Base-by-base conservation (phyloP, 208 protist species). In the Crithidia expoeki region DNA sequence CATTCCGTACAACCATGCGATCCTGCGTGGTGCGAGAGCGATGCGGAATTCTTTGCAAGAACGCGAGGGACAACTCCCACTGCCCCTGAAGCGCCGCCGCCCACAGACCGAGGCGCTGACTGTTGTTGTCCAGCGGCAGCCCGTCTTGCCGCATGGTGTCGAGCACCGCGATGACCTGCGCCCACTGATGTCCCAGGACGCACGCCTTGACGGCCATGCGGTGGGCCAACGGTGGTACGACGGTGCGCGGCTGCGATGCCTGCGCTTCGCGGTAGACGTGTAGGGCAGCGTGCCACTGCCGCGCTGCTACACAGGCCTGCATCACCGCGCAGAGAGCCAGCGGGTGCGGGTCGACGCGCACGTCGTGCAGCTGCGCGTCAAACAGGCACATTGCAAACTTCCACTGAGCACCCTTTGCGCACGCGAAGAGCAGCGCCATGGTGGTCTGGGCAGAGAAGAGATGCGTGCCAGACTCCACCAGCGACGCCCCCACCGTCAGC, bases 171-270 rank as follows among this genome's bases (percentile, higher is more conserved):
- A 92, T 74, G 30, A 75, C 81, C 42, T 81, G 66, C 11, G 21
- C 36, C 86, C 86, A 95, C 23, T 81, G 81, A 12, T 77, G 78
- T 28, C 79, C 72, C 25, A 30, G 46, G 7, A 90, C 79, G 64
- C 83, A 95, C 16, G 79, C 76, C 64, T 90, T 93, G 25, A 92
- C 52, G 2, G 80, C 81, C 49, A 95, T 77, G 38, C 87, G 85
- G 59, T 93, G 79, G 17, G 90, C 90, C 44, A 93, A 55, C 0
- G 90, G 87, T n/a, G 86, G 90, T 16, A 95, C 70, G 10, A 95
- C 80, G 12, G 84, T 77, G 44, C 83, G 72, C 21, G 90, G 87
- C 65, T 92, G 85, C 62, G 88, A 76, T 9, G 73, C 69, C 23
- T 80, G 77, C 14, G 80, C 79, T 23, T 71, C 52, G 58, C 60